Percentiles rank a stretch among this genome's conserved stretches.
These are phyloP conservation scores for Pulveroboletus sp. DNA, from an alignment of 768 basidiomycete species.

Conservation along the genomic window DNA sequence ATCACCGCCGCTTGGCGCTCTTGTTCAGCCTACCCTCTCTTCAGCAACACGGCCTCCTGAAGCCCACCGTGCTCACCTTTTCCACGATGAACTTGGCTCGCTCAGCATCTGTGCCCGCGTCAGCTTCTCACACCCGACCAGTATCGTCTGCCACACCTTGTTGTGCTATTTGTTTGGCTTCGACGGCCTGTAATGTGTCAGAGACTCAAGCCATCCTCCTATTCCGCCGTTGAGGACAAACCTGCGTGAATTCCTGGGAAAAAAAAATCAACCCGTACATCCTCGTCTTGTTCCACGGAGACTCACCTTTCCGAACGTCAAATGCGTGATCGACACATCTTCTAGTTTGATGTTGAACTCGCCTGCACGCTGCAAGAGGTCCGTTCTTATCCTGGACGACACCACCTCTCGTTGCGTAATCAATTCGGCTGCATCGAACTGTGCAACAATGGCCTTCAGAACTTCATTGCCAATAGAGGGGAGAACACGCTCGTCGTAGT, in stretches of 20 bases:
- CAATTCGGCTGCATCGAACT: slow-evolving; percentile 94
- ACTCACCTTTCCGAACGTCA: slow-evolving; percentile 80
- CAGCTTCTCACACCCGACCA: slow-evolving; percentile 6
- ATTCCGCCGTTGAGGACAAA: slow-evolving; percentile 15
- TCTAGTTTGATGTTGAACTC: slow-evolving; percentile 96
- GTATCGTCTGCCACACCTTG: slow-evolving; percentile 58
- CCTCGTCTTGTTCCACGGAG: not conserved
- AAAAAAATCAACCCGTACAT: slow-evolving; percentile 5
- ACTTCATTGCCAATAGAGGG: slow-evolving; percentile 99
- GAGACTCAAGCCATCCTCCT: not conserved
- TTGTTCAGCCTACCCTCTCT: slow-evolving; percentile 81
- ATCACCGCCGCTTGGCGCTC: slow-evolving; percentile 98
- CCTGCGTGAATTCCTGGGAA: slow-evolving; percentile 77
- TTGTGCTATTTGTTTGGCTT: slow-evolving; percentile 99
- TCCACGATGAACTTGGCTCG: slow-evolving; percentile 99
- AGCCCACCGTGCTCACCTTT: slow-evolving; percentile 54
- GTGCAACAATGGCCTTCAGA: slow-evolving; percentile 94
- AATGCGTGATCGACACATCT: slow-evolving; percentile 93
- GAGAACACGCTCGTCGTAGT: slow-evolving; percentile 96
- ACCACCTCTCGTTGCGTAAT: slow-evolving; percentile 98
- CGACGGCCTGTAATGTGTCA: slow-evolving; percentile 63
- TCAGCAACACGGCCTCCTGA: slow-evolving; percentile 15
- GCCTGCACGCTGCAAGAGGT: slow-evolving; percentile 86
- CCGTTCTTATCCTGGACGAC: slow-evolving; percentile 87
- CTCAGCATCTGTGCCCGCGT: slow-evolving; percentile 72